Evolutionary conservation across 2,329 filamentous ascomycete species (phyloP), one percentile per base, ranked within the genome.

Genomic region (Pseudofabraea citricarpa): DNA sequence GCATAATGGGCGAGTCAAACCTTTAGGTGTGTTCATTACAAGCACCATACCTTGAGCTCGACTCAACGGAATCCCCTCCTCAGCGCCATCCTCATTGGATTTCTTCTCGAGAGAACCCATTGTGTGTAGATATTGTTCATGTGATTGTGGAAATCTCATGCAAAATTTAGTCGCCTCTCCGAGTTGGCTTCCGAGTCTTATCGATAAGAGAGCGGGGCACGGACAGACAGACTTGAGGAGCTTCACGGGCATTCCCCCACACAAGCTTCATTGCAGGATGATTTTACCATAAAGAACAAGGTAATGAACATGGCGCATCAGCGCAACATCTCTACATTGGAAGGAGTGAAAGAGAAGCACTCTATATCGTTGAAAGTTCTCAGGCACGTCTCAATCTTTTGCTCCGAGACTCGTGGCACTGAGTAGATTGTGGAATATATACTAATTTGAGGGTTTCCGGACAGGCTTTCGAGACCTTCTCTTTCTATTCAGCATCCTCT

Each of bases 401-500:
- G 39, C 12, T 37, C 37, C 21, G n/a, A n/a, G n/a, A n/a, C n/a
- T n/a, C n/a, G n/a, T n/a, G n/a, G n/a, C n/a, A n/a, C 39, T 12
- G 31, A 32, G 7, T 13, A n/a, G 18, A 19, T 24, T 15, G 10
- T 7, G 19, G 15, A 22, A 12, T 16, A 38, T 21, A 12, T 12
- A 41, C 15, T 12, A 37, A 32, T 43, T 5, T 7, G 26, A 22
- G 43, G 47, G 46, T 51, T 40, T 35, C 10, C 6, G 21, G 21
- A 22, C 56, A 94, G 89, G 46, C 77, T 97, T 46, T 95, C 90
- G 1, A 83, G 87, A 12, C 90, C 87, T 1, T 85, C 85, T 3
- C 77, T 91, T 43, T 82, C 87, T 29, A 70, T 78, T 8, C 87
- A 90, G 58, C 78, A 85, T 53, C 77, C 84, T 3, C 71, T 76